Conservation (phyloP, 164 flowering plant species). For the Nymphaea colorata region DNA sequence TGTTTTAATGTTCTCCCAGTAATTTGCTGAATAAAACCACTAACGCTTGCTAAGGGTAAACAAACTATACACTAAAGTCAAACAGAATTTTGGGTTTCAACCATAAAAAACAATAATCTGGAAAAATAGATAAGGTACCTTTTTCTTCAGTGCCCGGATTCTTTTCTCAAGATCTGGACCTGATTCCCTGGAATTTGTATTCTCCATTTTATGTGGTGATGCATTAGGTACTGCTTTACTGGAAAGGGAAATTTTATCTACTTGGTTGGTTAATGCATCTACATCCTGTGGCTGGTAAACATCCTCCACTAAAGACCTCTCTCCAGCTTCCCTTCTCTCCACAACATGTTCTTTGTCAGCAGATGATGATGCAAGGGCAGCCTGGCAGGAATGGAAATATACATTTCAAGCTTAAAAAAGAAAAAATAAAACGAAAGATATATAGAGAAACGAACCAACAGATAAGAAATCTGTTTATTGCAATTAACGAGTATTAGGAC, state of each 20-base stretch:
- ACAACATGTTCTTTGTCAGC: slow-evolving; percentile 38
- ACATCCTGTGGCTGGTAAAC: slow-evolving; percentile 3
- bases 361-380: slow-evolving; percentile 27
- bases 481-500: no score
- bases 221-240: slow-evolving; percentile 7
- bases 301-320: slow-evolving; percentile 14
- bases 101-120: no score
- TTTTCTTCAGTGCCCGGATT: slow-evolving; percentile 82
- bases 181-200: slow-evolving; percentile 21
- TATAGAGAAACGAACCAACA: background rate
- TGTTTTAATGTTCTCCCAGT: no score
- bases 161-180: slow-evolving; percentile 61
- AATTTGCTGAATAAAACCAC: no score
- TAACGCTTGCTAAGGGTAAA: no score
- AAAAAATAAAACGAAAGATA: background rate
- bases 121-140: slow-evolving; percentile 26
- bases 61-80: no score
- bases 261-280: slow-evolving; percentile 29
- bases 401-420: background rate
- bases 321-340: slow-evolving; percentile 18
- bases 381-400: slow-evolving; percentile 26
- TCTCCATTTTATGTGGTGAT: slow-evolving; percentile 22
- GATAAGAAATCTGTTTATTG: no score
- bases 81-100: background rate
- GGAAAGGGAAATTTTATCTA: slow-evolving; percentile 50